Percentiles rank a stretch among this genome's conserved stretches.
Conservation (phyloP, 2,329 filamentous ascomycete genomes). For the Cladosporium halotolerans region DNA sequence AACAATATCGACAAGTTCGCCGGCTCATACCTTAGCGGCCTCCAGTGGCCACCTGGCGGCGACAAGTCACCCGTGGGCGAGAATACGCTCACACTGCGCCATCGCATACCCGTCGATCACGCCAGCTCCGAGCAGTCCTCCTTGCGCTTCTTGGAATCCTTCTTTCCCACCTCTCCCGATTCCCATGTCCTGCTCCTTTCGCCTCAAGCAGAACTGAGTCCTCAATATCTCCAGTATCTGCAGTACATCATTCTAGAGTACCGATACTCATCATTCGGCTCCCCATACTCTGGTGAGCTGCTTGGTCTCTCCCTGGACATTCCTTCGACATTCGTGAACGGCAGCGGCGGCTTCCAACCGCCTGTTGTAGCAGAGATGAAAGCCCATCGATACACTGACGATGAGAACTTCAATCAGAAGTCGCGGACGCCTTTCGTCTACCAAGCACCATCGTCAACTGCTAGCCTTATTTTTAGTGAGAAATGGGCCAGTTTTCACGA, state of each 20-base stretch:
- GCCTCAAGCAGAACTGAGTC: slow-evolving; percentile 70
- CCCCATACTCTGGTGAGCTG: slow-evolving; percentile 48
- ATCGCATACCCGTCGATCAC: slow-evolving; percentile 58
- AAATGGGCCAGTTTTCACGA: slow-evolving; percentile 83
- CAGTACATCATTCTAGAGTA: slow-evolving; percentile 74
- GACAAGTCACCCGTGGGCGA: slow-evolving; percentile 37
- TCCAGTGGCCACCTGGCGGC: slow-evolving; percentile 61
- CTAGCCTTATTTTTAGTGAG: slow-evolving; percentile 73
- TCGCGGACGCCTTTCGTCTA: slow-evolving; percentile 63
- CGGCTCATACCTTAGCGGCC: slow-evolving; percentile 54
- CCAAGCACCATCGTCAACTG: slow-evolving; percentile 78
- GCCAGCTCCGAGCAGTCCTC: slow-evolving; percentile 65
- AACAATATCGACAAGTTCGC: slow-evolving; percentile 60
- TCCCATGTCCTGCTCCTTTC: slow-evolving; percentile 82
- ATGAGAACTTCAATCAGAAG: slow-evolving; percentile 17
- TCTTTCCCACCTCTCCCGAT: slow-evolving; percentile 66
- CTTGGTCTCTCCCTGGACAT: slow-evolving; percentile 76
- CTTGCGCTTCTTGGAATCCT: slow-evolving; percentile 73
- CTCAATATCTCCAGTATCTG: slow-evolving; percentile 78
- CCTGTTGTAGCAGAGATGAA: slow-evolving; percentile 37
- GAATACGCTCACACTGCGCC: slow-evolving; percentile 60
- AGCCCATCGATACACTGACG: slow-evolving; percentile 16
- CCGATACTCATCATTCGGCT: slow-evolving; percentile 56
- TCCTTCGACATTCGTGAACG: slow-evolving; percentile 59
- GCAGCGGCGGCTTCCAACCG: slow-evolving; percentile 48